Evolutionary conservation across 2,329 filamentous ascomycete species (phyloP).

Genomic region (Clonostachys rhizophaga): DNA sequence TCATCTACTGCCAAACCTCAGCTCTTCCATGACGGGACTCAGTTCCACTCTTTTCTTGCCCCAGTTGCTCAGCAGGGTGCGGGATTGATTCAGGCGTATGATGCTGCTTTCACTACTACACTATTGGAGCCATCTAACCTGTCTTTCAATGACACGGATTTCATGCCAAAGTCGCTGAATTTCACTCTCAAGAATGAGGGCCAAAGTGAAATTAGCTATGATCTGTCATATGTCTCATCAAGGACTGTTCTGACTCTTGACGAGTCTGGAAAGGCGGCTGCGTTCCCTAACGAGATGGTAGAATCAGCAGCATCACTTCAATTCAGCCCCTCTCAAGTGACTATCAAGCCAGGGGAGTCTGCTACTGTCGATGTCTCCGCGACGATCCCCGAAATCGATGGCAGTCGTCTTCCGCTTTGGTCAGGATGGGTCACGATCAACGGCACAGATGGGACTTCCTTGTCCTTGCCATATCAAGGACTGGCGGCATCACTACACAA

Average conservation of each 20-base stretch:
- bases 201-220: constrained; percentile 40
- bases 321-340: constrained; percentile 36
- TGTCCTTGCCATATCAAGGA: constrained; percentile 33
- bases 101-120: constrained; percentile 49
- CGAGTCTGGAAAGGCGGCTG: constrained; percentile 23
- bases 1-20: constrained; percentile 43
- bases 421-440: constrained; percentile 35
- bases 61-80: constrained; percentile 57
- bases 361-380: constrained; percentile 40
- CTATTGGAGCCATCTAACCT: constrained; percentile 51
- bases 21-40: constrained; percentile 39
- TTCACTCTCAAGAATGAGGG: constrained; percentile 54
- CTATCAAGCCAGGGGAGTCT: constrained; percentile 31
- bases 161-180: constrained; percentile 41
- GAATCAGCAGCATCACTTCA: constrained; percentile 32
- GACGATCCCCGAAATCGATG: constrained; percentile 14
- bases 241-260: constrained; percentile 47
- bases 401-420: constrained; percentile 30
- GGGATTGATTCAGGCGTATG: constrained; percentile 55
- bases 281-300: constrained; percentile 33
- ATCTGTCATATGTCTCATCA: constrained; percentile 42
- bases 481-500: constrained; percentile 21
- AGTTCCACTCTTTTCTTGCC: constrained; percentile 26
- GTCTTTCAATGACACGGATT: constrained; percentile 59
- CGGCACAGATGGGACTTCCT: constrained; percentile 23